A percentile compares a stretch with the other conserved stretches of the same genome.
Evolutionary conservation across 352 stramenopile genomes (phyloP).

Genomic region (Vaucheria bursata): DNA sequence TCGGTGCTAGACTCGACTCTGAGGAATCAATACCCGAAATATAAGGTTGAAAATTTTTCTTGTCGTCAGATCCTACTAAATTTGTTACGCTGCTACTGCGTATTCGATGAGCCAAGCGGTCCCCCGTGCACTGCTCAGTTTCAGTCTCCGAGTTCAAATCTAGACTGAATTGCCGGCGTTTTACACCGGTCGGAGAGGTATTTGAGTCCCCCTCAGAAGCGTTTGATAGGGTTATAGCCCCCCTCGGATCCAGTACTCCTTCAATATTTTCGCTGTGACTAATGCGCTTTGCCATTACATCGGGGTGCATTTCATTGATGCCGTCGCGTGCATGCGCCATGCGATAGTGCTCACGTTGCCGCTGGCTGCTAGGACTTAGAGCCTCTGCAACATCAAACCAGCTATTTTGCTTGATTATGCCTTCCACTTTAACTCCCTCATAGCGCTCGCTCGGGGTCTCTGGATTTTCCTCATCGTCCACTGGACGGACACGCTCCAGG

Average conservation of each 20-base stretch:
- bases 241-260: slow-evolving; percentile 3
- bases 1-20: no score
- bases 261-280: slow-evolving; percentile 14
- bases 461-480: no score
- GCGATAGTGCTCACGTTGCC: slow-evolving; percentile 36
- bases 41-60: no score
- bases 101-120: neutral
- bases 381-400: neutral
- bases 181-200: neutral
- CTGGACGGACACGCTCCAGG: neutral
- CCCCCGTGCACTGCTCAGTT: neutral
- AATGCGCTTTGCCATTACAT: slow-evolving; percentile 38
- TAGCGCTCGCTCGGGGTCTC: no score
- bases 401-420: neutral
- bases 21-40: no score
- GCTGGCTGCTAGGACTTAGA: neutral
- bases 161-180: slow-evolving; percentile 39
- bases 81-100: neutral
- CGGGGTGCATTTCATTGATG: slow-evolving; percentile 50
- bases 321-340: slow-evolving; percentile 42
- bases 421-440: no score
- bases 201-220: neutral
- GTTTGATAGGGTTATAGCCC: neutral
- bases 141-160: slow-evolving; percentile 38
- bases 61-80: no score